phyloP scores from a whole-genome alignment of 2,329 filamentous ascomycete species.

The Aspergillus puulaauensis region DNA sequence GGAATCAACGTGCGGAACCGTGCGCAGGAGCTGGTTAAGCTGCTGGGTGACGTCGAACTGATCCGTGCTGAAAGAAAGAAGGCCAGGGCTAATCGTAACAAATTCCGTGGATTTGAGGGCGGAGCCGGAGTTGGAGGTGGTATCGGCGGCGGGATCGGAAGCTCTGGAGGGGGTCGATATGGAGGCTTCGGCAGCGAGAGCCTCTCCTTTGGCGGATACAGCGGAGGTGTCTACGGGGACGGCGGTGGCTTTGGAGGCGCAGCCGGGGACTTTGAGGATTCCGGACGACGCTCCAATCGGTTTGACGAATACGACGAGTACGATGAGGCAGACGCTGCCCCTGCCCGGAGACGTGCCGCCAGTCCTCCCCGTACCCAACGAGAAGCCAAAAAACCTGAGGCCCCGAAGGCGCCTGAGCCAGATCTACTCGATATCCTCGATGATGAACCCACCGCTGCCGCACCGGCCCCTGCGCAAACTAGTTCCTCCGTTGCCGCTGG shows the following conservation, averaged over 20 bases:
- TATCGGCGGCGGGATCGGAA: slow-evolving; percentile 40
- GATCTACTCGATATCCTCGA: slow-evolving; percentile 90
- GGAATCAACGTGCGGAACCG: slow-evolving; percentile 96
- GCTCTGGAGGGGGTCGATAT: slow-evolving; percentile 62
- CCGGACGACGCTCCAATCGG: slow-evolving; percentile 63
- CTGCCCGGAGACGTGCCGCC: slow-evolving; percentile 55
- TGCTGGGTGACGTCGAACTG: slow-evolving; percentile 70
- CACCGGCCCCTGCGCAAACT: slow-evolving; percentile 25
- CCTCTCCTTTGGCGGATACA: slow-evolving; percentile 64
- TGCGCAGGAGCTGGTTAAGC: slow-evolving; percentile 90
- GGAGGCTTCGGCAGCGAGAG: slow-evolving; percentile 88
- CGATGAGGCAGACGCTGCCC: slow-evolving; percentile 68
- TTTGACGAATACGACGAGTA: slow-evolving; percentile 98
- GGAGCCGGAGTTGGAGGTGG: slow-evolving; percentile 62
- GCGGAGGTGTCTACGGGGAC: slow-evolving; percentile 84
- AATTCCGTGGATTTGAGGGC: slow-evolving; percentile 93
- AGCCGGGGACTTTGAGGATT: slow-evolving; percentile 67
- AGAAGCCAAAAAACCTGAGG: slow-evolving; percentile 64
- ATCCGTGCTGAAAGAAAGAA: slow-evolving; percentile 74
- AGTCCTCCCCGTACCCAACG: slow-evolving; percentile 36
- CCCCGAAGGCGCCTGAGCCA: slow-evolving; percentile 79
- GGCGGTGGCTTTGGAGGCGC: slow-evolving; percentile 89
- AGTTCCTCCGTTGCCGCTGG: slow-evolving; percentile 43
- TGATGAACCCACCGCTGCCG: slow-evolving; percentile 58
- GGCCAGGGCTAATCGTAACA: slow-evolving; percentile 82